Base-by-base conservation (phyloP, 805 yeast genomes). In the Wickerhamiella bombiphila region DNA sequence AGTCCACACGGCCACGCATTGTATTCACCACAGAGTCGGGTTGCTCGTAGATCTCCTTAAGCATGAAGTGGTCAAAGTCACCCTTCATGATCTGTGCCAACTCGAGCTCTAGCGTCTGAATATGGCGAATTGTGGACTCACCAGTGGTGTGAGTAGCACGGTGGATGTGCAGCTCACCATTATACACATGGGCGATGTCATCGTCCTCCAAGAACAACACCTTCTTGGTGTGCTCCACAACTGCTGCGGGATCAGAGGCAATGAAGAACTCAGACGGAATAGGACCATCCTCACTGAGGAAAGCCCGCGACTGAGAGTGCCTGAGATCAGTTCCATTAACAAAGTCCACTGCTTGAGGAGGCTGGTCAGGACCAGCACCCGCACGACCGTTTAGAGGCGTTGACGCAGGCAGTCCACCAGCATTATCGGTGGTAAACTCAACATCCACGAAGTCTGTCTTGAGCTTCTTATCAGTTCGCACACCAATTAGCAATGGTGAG, bases 1-100 rank as follows among this genome's bases (percentile, higher is more conserved):
- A 91, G 61, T 91, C 97, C 44, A 91, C 69, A 68, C 99, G 82
- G 56, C 99, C 99, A 69, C 98, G 80, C 98, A 91, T 91, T 36
- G 99, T 91, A 67, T 91, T 91, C 59, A 86, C 80, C 36, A 96
- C 80, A 3, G 97, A 86, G 56, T 91, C 98, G 28, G 98, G 98
- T 65, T 91, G 99, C 64, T 91, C 98, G 56, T 80, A 83, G 51
- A 91, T 91, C 66, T 91, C 99, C 70, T 91, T 91, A 65, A 85
- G 93, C 99, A 91, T 91, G 62, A 88, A 91, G 64, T 91, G 98
- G 51, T 73, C 76, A 66, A 80, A 88, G 45, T 81, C 80, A 53
- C 98, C 98, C 67, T 85, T 88, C 97, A 91, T 91, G 58, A 91
- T 88, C 65, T 91, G 93, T 44, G 93, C 91, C 57, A 91, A 73